These are phyloP conservation scores for Taphrina sp. DNA, from an alignment of 1,139 yeast species.

Conservation along the genomic window DNA sequence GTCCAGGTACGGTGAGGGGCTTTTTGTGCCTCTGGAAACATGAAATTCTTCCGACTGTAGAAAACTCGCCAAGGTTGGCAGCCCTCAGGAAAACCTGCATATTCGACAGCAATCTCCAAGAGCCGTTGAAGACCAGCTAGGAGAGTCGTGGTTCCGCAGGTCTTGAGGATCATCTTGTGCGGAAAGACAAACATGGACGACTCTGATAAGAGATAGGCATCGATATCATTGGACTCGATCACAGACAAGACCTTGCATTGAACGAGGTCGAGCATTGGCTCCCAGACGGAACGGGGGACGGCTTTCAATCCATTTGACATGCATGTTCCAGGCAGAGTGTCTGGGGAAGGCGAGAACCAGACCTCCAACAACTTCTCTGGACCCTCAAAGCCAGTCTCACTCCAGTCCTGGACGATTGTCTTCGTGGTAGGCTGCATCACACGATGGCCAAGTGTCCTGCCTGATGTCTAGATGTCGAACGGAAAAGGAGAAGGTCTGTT, in stretches of 20 bases:
- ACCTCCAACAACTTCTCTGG: constrained; percentile 91
- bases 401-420: constrained; percentile 31
- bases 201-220: constrained; percentile 84
- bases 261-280: constrained; percentile 70
- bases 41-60: constrained; percentile 85
- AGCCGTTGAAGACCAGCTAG: constrained; percentile 70
- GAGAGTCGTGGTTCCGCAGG: constrained; percentile 95
- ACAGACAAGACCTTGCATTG: constrained; percentile 85
- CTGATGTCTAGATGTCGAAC: background rate
- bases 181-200: constrained; percentile 86
- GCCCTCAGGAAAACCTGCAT: constrained; percentile 42
- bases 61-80: constrained; percentile 62
- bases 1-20: constrained; percentile 84
- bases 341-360: constrained; percentile 67
- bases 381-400: constrained; percentile 31
- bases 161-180: constrained; percentile 80
- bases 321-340: constrained; percentile 44
- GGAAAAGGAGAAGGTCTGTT: constrained; percentile 16
- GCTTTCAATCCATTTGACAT: constrained; percentile 53
- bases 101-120: constrained; percentile 52
- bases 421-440: constrained; percentile 25
- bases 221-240: constrained; percentile 63
- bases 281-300: constrained; percentile 69
- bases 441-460: background rate
- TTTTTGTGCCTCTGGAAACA: constrained; percentile 85